Conservation (phyloP, 2,329 filamentous ascomycete genomes). For the Myotisia sp. region DNA sequence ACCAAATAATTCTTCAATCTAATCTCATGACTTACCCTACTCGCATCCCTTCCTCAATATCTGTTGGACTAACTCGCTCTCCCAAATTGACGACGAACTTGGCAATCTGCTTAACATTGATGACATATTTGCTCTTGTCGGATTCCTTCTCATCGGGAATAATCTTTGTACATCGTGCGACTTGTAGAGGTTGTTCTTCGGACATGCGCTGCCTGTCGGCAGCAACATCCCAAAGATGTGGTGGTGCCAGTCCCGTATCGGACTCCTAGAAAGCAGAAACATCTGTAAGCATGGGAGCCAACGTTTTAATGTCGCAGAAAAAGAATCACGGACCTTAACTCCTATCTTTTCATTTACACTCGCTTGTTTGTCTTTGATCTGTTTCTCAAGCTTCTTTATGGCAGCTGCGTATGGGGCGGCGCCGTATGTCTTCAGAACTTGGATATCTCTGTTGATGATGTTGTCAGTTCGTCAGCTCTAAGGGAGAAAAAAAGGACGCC, state of each 20-base stretch:
- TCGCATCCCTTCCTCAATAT: conserved; percentile 99
- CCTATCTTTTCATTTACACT: conserved; percentile 98
- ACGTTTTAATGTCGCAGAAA: background rate
- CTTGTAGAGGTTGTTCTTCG: conserved; percentile 94
- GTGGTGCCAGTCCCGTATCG: conserved; percentile 92
- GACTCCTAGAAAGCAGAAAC: conserved; percentile 58
- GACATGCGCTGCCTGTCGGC: conserved; percentile 97
- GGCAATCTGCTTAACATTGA: conserved; percentile 99
- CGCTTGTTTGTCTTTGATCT: conserved; percentile 98
- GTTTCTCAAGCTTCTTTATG: conserved; percentile 94
- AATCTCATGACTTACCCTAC: conserved; percentile 55
- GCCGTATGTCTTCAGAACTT: conserved; percentile 97
- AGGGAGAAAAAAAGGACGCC: background rate
- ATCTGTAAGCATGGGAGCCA: conserved; percentile 8
- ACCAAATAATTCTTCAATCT: too few relatives aligned
- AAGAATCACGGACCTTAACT: conserved; percentile 26
- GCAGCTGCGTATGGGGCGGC: conserved; percentile 87
- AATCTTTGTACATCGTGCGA: conserved; percentile 97
- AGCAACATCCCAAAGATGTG: conserved; percentile 96
- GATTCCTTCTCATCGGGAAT: conserved; percentile 92
- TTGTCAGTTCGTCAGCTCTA: conserved; percentile 15
- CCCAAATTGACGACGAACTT: conserved; percentile 98
- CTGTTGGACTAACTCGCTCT: conserved; percentile 89
- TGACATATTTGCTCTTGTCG: conserved; percentile 99
- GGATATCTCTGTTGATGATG: conserved; percentile 62